Percentiles rank a stretch among this genome's conserved stretches.
phyloP scores from a whole-genome alignment of 1,139 yeast species.

The Hansenula lynferdii region DNA sequence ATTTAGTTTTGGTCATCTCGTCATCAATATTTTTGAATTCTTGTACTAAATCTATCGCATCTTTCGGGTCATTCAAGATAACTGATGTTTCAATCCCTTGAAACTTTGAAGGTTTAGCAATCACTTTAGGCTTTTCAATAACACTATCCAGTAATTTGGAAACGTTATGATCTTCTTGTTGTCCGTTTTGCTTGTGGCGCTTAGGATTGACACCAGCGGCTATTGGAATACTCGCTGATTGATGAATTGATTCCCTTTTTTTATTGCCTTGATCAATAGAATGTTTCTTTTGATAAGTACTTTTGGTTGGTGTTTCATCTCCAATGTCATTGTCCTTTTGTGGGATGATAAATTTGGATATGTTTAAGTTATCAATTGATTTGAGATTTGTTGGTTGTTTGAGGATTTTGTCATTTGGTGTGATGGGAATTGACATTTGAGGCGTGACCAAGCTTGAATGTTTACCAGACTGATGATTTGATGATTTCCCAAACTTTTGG shows the following conservation, averaged over 20 bases:
- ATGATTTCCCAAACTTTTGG: not conserved
- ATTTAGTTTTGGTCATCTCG: conserved; percentile 15
- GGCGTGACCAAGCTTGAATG: no score
- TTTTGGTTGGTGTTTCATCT: conserved; percentile 1
- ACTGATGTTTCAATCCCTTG: conserved; percentile 4
- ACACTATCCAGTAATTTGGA: no score
- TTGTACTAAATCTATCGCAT: conserved; percentile 2
- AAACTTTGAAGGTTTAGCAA: conserved; percentile 9
- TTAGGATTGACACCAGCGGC: not conserved
- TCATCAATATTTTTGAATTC: conserved; percentile 15
- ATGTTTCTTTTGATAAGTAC: not conserved
- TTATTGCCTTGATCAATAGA: not conserved
- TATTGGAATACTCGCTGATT: not conserved
- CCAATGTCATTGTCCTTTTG: not conserved
- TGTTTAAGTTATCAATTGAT: not conserved
- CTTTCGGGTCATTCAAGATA: conserved; percentile 4
- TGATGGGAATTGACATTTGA: not conserved
- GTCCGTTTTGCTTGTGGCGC: not conserved
- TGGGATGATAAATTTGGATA: not conserved
- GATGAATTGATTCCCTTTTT: no score
- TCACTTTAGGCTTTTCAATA: not conserved
- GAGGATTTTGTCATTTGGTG: not conserved
- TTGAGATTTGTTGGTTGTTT: not conserved
- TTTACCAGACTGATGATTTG: not conserved
- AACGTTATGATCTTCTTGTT: no score